phyloP scores from a whole-genome alignment of 768 basidiomycete species.

The Panaeolus papilionaceus region DNA sequence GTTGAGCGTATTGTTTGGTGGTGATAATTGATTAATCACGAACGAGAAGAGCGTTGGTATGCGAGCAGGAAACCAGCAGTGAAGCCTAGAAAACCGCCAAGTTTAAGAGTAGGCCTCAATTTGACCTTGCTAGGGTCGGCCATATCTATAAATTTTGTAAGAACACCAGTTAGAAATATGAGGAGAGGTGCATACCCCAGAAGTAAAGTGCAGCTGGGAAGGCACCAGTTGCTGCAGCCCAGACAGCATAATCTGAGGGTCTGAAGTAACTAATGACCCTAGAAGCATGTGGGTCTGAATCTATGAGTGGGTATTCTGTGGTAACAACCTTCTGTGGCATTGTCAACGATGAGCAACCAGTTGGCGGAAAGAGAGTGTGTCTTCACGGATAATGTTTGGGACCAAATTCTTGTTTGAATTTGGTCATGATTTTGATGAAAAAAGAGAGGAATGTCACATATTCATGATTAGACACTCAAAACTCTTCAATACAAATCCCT shows the following conservation, averaged over 20 bases:
- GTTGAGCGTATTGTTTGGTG: conserved; percentile 17
- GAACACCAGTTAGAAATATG: conserved; percentile 19
- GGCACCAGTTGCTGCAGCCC: conserved; percentile 81
- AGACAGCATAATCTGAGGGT: conserved; percentile 83
- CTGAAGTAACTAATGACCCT: conserved; percentile 92
- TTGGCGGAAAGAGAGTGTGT: conserved; percentile 15
- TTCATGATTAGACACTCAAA: neutral
- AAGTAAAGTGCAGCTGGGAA: conserved; percentile 83
- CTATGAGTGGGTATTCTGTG: conserved; percentile 90
- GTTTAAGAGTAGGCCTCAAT: conserved; percentile 44
- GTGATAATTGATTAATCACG: conserved; percentile 39
- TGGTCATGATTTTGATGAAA: neutral
- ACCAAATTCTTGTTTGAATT: conserved; percentile 23
- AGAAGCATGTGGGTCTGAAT: conserved; percentile 87
- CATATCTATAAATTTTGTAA: conserved; percentile 44
- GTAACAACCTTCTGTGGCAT: conserved; percentile 58
- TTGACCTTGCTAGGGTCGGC: conserved; percentile 50
- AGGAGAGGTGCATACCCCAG: conserved; percentile 63
- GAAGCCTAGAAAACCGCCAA: conserved; percentile 84
- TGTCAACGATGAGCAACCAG: conserved; percentile 25
- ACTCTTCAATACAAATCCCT: neutral
- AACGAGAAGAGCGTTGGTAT: conserved; percentile 90
- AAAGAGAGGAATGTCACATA: neutral
- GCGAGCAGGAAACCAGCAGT: conserved; percentile 91
- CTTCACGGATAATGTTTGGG: conserved; percentile 21